Evolutionary conservation across 2,329 filamentous ascomycete species (phyloP).

Genomic region (Diaporthe vaccinii): DNA sequence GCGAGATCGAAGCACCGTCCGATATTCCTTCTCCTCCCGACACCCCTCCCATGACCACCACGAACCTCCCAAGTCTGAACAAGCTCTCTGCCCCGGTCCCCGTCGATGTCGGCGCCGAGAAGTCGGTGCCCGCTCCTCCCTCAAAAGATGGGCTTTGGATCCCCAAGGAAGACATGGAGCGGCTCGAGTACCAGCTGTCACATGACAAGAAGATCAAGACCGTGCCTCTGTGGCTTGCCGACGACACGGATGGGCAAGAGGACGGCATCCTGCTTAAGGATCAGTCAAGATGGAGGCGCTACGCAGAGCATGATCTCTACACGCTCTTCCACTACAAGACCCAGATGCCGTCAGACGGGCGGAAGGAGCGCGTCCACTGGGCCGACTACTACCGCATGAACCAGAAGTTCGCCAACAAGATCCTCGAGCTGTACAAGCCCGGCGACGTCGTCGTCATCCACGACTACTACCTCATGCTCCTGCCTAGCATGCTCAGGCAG

Average conservation of each 20-base stretch:
- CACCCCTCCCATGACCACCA: constrained; percentile 63
- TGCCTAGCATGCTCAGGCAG: constrained; percentile 90
- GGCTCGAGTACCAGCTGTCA: constrained; percentile 80
- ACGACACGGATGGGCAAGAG: constrained; percentile 76
- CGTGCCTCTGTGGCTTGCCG: constrained; percentile 89
- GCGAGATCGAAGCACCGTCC: constrained; percentile 76
- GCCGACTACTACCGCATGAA: constrained; percentile 95
- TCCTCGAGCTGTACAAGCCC: constrained; percentile 89
- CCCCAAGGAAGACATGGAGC: constrained; percentile 75
- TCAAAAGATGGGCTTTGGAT: constrained; percentile 79
- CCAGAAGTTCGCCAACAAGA: constrained; percentile 89
- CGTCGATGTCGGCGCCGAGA: constrained; percentile 66
- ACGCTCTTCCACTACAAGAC: constrained; percentile 97
- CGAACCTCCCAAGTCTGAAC: constrained; percentile 72
- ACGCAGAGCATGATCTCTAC: constrained; percentile 92
- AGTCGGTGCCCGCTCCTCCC: constrained; percentile 68
- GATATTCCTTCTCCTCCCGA: constrained; percentile 61
- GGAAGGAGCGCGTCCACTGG: constrained; percentile 86
- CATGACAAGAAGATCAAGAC: constrained; percentile 83
- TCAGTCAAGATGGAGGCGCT: constrained; percentile 88
- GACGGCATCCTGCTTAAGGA: constrained; percentile 83
- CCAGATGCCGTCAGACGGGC: constrained; percentile 88
- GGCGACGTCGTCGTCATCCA: constrained; percentile 94
- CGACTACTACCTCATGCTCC: constrained; percentile 92
- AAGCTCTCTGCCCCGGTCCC: constrained; percentile 85